These are phyloP conservation scores for Acacia acuminata DNA, from an alignment of 306 rosid species.

Conservation along the genomic window DNA sequence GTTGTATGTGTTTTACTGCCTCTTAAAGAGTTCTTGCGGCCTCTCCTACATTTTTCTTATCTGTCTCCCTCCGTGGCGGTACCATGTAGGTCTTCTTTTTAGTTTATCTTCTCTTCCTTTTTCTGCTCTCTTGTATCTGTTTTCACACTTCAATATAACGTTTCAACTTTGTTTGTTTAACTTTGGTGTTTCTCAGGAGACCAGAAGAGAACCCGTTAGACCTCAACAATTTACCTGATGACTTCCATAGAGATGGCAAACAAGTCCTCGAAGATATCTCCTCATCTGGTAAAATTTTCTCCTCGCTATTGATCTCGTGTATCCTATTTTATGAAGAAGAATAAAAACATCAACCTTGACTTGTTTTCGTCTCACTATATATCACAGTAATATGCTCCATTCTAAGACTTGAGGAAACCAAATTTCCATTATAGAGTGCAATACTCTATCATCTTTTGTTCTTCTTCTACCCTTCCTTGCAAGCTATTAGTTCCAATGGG, in stretches of 20 bases:
- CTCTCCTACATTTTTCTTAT: slow-evolving; percentile 22
- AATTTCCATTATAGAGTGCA: background rate
- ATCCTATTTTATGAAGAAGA: background rate
- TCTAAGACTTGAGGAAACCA: background rate
- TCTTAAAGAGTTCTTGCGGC: slow-evolving; percentile 36
- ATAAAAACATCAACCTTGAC: background rate
- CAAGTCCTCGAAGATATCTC: background rate
- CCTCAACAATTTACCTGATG: slow-evolving; percentile 19
- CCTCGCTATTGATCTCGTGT: too few species aligned
- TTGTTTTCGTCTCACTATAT: background rate
- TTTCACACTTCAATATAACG: background rate
- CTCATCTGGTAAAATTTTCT: background rate
- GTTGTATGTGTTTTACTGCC: slow-evolving; percentile 25
- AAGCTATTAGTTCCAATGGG: background rate
- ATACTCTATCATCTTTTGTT: background rate
- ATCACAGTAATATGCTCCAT: background rate
- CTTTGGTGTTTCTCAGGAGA: slow-evolving; percentile 61
- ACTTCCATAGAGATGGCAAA: slow-evolving; percentile 8
- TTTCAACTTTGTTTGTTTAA: slow-evolving; percentile 10
- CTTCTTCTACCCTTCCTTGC: background rate
- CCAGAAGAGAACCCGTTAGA: slow-evolving; percentile 41
- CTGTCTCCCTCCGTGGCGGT: slow-evolving; percentile 58
- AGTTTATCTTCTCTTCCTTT: background rate
- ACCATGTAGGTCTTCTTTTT: slow-evolving; percentile 72
- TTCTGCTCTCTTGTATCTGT: background rate